These are phyloP conservation scores for Guadua angustifolia DNA, from an alignment of 176 grass and related monocot genomes.

Conservation along the genomic window DNA sequence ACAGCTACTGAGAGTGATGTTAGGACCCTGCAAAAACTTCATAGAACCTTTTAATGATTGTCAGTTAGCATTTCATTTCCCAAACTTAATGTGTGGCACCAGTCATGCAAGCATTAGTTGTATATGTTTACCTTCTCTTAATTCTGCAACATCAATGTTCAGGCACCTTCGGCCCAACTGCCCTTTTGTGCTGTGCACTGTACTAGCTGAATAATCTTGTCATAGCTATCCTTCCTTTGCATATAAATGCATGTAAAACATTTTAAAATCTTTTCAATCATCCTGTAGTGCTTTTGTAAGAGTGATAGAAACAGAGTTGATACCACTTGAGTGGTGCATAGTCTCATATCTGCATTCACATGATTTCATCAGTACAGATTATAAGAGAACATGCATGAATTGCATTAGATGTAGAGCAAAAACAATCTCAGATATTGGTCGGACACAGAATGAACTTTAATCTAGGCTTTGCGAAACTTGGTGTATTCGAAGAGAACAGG, in stretches of 20 bases:
- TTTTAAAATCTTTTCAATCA: background rate
- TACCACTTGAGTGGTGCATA: constrained; percentile 5
- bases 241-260: background rate
- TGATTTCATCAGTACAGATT: background rate
- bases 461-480: background rate
- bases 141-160: background rate
- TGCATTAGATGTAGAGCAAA: background rate
- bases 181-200: background rate
- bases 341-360: background rate
- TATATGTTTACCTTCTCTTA: background rate
- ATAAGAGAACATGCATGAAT: background rate
- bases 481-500: background rate
- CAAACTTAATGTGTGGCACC: background rate
- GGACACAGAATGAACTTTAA: background rate
- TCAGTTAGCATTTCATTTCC: background rate
- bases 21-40: background rate
- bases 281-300: background rate
- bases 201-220: constrained; percentile 5
- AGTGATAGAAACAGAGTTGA: background rate
- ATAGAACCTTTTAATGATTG: background rate
- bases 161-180: background rate
- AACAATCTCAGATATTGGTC: background rate
- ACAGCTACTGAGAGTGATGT: background rate
- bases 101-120: background rate
- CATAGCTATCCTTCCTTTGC: background rate